Evolutionary conservation across 2,329 filamentous ascomycete species (phyloP).

Genomic region (Monosporascus sp.): DNA sequence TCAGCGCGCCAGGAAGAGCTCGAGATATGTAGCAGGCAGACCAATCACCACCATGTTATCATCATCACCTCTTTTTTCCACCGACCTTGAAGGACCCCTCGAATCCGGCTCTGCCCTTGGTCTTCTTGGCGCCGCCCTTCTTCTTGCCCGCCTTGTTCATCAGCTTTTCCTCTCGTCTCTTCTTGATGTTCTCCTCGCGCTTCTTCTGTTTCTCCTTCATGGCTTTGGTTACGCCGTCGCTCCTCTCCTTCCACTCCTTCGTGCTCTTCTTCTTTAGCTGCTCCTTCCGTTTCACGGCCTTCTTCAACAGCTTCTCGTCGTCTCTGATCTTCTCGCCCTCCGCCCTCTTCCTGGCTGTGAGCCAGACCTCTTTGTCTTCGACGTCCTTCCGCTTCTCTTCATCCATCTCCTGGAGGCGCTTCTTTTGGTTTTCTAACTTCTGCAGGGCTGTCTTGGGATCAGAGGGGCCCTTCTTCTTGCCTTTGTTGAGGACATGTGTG

Average conservation of each 20-base stretch:
- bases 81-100: conserved; percentile 60
- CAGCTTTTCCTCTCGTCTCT: conserved; percentile 68
- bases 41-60: neutral
- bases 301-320: conserved; percentile 82
- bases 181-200: conserved; percentile 71
- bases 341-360: conserved; percentile 81
- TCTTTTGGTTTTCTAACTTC: conserved; percentile 80
- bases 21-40: neutral
- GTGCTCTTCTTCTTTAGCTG: conserved; percentile 85
- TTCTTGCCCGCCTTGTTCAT: conserved; percentile 55
- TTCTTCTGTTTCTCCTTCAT: conserved; percentile 79
- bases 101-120: conserved; percentile 55
- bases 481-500: conserved; percentile 55
- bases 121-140: conserved; percentile 35
- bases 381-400: conserved; percentile 78
- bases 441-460: conserved; percentile 84
- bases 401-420: conserved; percentile 69
- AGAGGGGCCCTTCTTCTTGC: conserved; percentile 74
- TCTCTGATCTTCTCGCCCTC: conserved; percentile 87
- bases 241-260: conserved; percentile 75
- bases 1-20: neutral
- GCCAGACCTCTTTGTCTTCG: conserved; percentile 89
- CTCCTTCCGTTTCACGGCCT: conserved; percentile 91
- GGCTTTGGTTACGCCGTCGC: conserved; percentile 66
- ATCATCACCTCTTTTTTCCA: conserved; percentile 33